Conservation (phyloP, 108 stramenopile species). For the Aurantiochytrium sp. region DNA sequence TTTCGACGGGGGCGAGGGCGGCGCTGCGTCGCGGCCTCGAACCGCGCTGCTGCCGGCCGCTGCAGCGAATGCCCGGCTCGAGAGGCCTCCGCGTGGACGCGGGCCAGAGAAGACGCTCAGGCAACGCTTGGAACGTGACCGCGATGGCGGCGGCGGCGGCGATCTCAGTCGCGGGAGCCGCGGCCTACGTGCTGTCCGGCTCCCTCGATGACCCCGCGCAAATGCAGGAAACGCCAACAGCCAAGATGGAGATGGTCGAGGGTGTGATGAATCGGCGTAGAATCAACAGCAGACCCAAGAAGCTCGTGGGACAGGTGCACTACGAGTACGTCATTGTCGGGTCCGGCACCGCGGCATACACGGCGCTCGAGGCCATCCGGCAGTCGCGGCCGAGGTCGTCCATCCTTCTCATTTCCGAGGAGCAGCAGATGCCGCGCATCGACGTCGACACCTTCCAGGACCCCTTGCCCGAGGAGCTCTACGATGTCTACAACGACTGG, state of each 20-base stretch:
- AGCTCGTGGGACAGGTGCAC: background rate
- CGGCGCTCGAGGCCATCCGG: conserved; percentile 14
- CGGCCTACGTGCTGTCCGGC: background rate
- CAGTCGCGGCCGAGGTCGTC: background rate
- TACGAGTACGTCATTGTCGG: conserved; percentile 1
- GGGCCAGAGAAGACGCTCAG: too few relatives aligned
- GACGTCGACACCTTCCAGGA: background rate
- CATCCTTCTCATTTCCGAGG: background rate
- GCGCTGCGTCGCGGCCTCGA: too few relatives aligned
- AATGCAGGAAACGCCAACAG: background rate
- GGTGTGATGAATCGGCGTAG: background rate
- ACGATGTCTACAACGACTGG: conserved; percentile 28
- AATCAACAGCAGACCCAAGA: background rate
- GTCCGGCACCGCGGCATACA: conserved; percentile 20
- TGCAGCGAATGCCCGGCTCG: too few relatives aligned
- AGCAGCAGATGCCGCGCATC: background rate
- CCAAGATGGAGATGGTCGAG: too few relatives aligned
- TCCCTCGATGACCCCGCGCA: background rate
- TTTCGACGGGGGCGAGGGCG: too few relatives aligned
- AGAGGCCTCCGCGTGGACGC: too few relatives aligned
- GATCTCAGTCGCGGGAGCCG: background rate
- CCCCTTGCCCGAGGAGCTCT: background rate
- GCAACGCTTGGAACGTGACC: too few relatives aligned
- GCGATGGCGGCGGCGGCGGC: background rate
- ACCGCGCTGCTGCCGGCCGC: too few relatives aligned